Evolutionary conservation across 192 early-diverging fungal genomes (phyloP).

Genomic region (Pilobolus umbonatus): DNA sequence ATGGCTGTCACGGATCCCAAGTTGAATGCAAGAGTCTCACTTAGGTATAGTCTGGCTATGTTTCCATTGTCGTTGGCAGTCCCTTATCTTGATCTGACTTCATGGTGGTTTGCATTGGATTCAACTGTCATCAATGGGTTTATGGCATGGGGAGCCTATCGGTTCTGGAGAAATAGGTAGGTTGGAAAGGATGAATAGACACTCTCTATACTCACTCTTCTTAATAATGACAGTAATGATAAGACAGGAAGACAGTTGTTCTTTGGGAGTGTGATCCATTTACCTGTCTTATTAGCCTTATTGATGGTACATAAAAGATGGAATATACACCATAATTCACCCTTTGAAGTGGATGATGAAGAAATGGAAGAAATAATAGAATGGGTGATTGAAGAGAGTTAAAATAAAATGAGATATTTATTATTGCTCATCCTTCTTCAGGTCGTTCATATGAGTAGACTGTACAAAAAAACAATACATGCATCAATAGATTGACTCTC

Average conservation of each 20-base stretch:
- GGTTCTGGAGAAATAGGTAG: conserved; percentile 60
- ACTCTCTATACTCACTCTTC: neutral
- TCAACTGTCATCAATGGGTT: conserved; percentile 74
- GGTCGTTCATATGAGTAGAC: conserved; percentile 12
- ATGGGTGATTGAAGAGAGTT: neutral
- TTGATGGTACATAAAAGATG: conserved; percentile 82
- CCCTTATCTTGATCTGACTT: conserved; percentile 71
- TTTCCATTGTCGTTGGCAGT: conserved; percentile 61
- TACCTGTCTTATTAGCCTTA: conserved; percentile 80
- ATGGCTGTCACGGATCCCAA: conserved; percentile 84
- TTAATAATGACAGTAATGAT: conserved; percentile 47
- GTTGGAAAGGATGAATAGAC: neutral
- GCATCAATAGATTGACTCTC: no score
- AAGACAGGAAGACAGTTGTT: conserved; percentile 84
- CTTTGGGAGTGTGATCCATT: conserved; percentile 85
- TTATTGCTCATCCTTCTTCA: conserved; percentile 13
- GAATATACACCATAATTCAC: neutral
- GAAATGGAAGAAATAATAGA: conserved; percentile 13
- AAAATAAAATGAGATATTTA: neutral
- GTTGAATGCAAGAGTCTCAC: conserved; percentile 82
- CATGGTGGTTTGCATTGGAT: conserved; percentile 69
- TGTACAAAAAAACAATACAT: neutral
- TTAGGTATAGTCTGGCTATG: conserved; percentile 74
- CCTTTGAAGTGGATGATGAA: conserved; percentile 13
- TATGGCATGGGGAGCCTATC: conserved; percentile 63